phyloP scores from a whole-genome alignment of 2,329 filamentous ascomycete genomes.

The Arthrobotrys sinensis region DNA sequence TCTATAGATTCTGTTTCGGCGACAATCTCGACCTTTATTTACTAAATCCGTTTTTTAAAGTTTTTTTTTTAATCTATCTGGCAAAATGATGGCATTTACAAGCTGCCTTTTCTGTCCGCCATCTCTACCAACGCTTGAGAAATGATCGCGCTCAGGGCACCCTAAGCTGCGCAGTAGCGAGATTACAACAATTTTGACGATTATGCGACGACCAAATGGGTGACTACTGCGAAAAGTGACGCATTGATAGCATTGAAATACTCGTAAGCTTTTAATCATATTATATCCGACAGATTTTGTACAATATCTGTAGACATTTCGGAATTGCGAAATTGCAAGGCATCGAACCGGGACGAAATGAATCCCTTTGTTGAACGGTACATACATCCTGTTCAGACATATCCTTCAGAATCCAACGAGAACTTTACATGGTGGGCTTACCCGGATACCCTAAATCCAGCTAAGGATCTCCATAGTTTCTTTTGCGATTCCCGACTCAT shows the following conservation, averaged over 20 bases:
- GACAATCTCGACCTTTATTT: neutral
- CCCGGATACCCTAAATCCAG: neutral
- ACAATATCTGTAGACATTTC: neutral
- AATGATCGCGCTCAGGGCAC: slow-evolving; percentile 13
- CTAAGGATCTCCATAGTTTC: slow-evolving; percentile 10
- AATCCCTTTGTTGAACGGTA: slow-evolving; percentile 4
- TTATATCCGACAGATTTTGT: neutral
- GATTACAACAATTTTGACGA: slow-evolving; percentile 30
- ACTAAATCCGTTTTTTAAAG: slow-evolving; percentile 34
- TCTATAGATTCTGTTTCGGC: neutral
- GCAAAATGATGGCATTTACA: neutral
- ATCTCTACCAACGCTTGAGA: neutral
- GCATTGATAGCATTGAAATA: slow-evolving; percentile 2
- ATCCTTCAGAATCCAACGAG: slow-evolving; percentile 1
- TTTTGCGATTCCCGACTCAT: neutral
- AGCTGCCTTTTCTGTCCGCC: slow-evolving; percentile 20
- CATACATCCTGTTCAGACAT: neutral
- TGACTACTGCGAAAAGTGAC: slow-evolving; percentile 19
- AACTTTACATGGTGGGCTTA: neutral
- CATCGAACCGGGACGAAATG: slow-evolving; percentile 9
- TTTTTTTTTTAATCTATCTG: slow-evolving; percentile 28
- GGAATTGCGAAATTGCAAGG: slow-evolving; percentile 21
- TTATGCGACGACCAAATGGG: slow-evolving; percentile 44
- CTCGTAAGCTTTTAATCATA: slow-evolving; percentile 6
- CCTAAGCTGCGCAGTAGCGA: slow-evolving; percentile 42